A percentile compares a stretch with the other conserved stretches of the same genome.
These are phyloP conservation scores for Senna tora DNA, from an alignment of 306 rosid genomes.

Conservation along the genomic window DNA sequence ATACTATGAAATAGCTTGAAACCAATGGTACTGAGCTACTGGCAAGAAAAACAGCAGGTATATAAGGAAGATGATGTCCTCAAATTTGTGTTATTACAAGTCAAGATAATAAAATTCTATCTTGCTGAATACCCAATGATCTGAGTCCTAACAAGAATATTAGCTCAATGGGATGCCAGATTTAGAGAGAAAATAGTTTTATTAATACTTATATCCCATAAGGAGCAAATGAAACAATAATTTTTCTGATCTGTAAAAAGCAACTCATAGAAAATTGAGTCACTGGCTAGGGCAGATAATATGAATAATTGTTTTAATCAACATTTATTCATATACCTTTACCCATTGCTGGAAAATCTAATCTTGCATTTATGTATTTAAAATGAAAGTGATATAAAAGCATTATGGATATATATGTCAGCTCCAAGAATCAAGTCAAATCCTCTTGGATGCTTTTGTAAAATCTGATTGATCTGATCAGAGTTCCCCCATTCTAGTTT, in stretches of 20 bases:
- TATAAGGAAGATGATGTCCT: too few species aligned
- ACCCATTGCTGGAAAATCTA: neutral
- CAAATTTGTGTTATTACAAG: too few species aligned
- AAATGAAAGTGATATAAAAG: too few species aligned
- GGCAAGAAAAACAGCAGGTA: too few species aligned
- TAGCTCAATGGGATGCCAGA: neutral
- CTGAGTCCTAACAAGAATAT: neutral
- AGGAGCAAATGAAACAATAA: too few species aligned
- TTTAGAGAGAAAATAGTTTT: neutral
- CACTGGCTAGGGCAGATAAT: slow-evolving; percentile 13
- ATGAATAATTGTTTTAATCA: slow-evolving; percentile 6
- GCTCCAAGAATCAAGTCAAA: slow-evolving; percentile 91
- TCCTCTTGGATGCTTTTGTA: slow-evolving; percentile 75
- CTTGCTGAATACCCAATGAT: neutral
- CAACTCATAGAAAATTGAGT: slow-evolving; percentile 12
- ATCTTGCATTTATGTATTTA: too few species aligned
- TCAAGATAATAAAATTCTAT: slow-evolving; percentile 24
- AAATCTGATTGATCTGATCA: too few species aligned
- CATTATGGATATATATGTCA: slow-evolving; percentile 81
- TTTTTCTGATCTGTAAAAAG: too few species aligned
- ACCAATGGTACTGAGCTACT: too few species aligned
- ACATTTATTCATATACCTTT: slow-evolving; percentile 6
- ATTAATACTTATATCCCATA: too few species aligned
- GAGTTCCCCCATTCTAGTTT: too few species aligned
- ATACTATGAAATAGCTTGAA: too few species aligned